Evolutionary conservation across 2,329 filamentous ascomycete genomes (phyloP).

Genomic region (Cercospora sesami): DNA sequence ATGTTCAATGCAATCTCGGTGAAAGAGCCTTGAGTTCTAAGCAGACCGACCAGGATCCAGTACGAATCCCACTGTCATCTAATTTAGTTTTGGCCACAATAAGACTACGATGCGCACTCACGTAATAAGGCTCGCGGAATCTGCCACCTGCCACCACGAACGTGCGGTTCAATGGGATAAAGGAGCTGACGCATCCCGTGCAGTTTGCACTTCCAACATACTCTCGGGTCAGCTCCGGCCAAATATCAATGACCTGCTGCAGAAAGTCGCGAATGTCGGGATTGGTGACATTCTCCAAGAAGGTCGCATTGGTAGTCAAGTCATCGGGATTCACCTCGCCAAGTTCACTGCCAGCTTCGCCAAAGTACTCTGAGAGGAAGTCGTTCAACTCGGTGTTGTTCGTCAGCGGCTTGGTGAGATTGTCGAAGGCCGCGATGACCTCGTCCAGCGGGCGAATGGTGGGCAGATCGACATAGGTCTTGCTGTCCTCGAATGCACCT

Average conservation of each 20-base stretch:
- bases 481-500: conserved; percentile 64
- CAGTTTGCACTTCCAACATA: conserved; percentile 59
- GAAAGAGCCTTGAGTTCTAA: conserved; percentile 65
- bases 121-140: conserved; percentile 70
- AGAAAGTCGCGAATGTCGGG: conserved; percentile 61
- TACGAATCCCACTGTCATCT: conserved; percentile 10
- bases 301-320: conserved; percentile 58
- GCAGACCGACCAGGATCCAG: conserved; percentile 59
- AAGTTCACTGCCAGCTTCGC: conserved; percentile 63
- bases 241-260: conserved; percentile 65
- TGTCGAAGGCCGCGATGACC: conserved; percentile 61
- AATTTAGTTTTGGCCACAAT: no score
- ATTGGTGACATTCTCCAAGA: conserved; percentile 60
- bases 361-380: conserved; percentile 65
- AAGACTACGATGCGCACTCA: no score
- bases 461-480: conserved; percentile 67
- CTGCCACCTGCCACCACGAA: conserved; percentile 72
- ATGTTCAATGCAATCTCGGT: conserved; percentile 64
- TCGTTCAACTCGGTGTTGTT: conserved; percentile 64
- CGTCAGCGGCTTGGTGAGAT: conserved; percentile 59
- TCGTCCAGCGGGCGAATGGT: conserved; percentile 60
- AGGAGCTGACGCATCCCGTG: conserved; percentile 62
- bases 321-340: conserved; percentile 54
- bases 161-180: conserved; percentile 65
- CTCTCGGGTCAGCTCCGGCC: conserved; percentile 65